Percentiles rank a stretch among this genome's conserved stretches.
Evolutionary conservation across 257 asterid genomes (phyloP).

Genomic region (Solanum pennellii): DNA sequence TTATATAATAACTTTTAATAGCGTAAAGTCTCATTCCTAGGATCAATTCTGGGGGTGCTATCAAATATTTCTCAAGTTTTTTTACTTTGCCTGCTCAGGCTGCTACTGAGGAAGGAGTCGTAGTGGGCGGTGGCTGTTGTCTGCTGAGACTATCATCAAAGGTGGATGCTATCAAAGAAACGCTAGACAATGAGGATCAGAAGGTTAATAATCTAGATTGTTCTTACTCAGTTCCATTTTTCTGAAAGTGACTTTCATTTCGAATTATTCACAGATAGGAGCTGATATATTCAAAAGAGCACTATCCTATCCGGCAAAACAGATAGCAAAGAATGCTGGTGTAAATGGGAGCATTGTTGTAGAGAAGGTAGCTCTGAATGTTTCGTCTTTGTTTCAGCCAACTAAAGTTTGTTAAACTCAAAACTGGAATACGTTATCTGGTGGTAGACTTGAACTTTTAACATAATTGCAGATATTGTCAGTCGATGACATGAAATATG

Average conservation of each 20-base stretch:
- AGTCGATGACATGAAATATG: slow-evolving; percentile 40
- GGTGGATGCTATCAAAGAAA: slow-evolving; percentile 37
- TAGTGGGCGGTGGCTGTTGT: slow-evolving; percentile 87
- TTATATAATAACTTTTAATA: neutral
- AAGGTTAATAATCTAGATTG: slow-evolving; percentile 16
- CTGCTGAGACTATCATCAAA: slow-evolving; percentile 62
- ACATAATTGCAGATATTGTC: slow-evolving; percentile 44
- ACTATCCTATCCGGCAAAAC: slow-evolving; percentile 63
- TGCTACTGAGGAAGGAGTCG: slow-evolving; percentile 86
- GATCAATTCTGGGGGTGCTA: neutral
- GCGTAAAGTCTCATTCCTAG: neutral
- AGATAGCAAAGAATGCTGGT: slow-evolving; percentile 81
- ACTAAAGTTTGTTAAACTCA: neutral
- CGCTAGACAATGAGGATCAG: slow-evolving; percentile 70
- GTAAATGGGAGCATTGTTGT: slow-evolving; percentile 54
- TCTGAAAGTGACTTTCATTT: neutral
- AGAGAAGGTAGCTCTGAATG: slow-evolving; percentile 35
- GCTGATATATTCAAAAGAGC: slow-evolving; percentile 73
- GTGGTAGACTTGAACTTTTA: neutral
- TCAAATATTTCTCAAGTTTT: neutral
- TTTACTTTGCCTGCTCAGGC: slow-evolving; percentile 30
- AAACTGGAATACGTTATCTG: neutral
- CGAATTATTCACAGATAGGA: slow-evolving; percentile 44
- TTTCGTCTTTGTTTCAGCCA: neutral
- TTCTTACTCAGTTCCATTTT: neutral